phyloP scores from a whole-genome alignment of 2,329 filamentous ascomycete genomes.

The Stromatinia cepivora region DNA sequence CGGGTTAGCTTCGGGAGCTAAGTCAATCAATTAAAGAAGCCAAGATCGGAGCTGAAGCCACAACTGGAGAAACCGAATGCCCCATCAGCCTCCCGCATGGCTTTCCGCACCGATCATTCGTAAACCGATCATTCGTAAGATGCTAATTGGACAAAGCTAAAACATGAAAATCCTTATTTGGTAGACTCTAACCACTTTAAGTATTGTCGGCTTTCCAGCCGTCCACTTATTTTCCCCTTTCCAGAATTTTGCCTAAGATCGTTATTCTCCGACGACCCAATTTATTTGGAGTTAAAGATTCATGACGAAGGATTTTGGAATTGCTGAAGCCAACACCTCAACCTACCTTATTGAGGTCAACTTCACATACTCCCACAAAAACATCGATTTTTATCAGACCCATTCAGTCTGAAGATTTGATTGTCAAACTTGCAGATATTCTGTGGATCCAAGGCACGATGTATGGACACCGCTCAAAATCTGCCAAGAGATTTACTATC shows the following conservation, averaged over 20 bases:
- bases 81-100: neutral
- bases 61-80: neutral
- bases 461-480: too few species aligned
- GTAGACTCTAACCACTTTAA: neutral
- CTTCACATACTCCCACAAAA: too few species aligned
- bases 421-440: too few species aligned
- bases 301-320: neutral
- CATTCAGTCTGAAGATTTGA: too few species aligned
- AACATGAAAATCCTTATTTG: neutral
- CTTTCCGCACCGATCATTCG: neutral
- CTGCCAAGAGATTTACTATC: too few species aligned
- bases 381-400: too few species aligned
- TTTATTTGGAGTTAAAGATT: too few species aligned
- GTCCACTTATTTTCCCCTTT: neutral
- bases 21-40: too few species aligned
- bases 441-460: too few species aligned
- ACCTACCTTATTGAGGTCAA: too few species aligned
- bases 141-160: neutral
- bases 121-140: neutral
- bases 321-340: neutral
- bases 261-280: neutral
- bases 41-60: too few species aligned
- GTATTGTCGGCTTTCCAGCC: neutral
- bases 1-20: too few species aligned
- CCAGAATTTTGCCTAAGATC: neutral